Percentiles rank a stretch among this genome's conserved stretches.
phyloP scores from a whole-genome alignment of 2,329 filamentous ascomycete species.

The Huntiella savannae region DNA sequence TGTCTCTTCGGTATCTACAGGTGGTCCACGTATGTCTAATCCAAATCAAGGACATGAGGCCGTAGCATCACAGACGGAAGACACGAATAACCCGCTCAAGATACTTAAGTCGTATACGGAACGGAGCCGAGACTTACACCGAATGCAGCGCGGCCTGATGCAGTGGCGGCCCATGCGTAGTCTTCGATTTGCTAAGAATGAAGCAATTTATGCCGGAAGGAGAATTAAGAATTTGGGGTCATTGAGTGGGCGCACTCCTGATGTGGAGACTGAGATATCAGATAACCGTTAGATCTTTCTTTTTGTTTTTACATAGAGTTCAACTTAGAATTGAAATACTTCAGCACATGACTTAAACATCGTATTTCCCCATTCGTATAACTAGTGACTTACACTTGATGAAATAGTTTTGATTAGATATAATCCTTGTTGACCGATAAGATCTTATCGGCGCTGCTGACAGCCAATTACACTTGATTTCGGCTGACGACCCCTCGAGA shows the following conservation, averaged over 20 bases:
- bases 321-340: background rate
- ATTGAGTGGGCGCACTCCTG: constrained; percentile 64
- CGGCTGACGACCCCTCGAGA: constrained; percentile 8
- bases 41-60: constrained; percentile 16
- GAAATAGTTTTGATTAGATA: constrained; percentile 8
- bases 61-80: constrained; percentile 16
- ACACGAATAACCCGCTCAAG: constrained; percentile 33
- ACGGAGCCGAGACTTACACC: constrained; percentile 55
- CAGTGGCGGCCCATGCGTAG: constrained; percentile 89
- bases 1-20: constrained; percentile 24
- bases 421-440: constrained; percentile 2
- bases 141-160: constrained; percentile 80
- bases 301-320: background rate
- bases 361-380: background rate
- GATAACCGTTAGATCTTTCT: constrained; percentile 2
- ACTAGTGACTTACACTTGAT: background rate
- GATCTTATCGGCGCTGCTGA: constrained; percentile 1
- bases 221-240: constrained; percentile 61
- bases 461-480: background rate
- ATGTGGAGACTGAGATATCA: constrained; percentile 55
- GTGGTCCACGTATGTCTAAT: constrained; percentile 18
- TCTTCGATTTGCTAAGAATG: constrained; percentile 68
- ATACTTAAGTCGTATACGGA: constrained; percentile 44
- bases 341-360: background rate
- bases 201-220: constrained; percentile 58